These are phyloP conservation scores for Lepidopterella palustris DNA, from an alignment of 495 filamentous ascomycete genomes.

Conservation along the genomic window DNA sequence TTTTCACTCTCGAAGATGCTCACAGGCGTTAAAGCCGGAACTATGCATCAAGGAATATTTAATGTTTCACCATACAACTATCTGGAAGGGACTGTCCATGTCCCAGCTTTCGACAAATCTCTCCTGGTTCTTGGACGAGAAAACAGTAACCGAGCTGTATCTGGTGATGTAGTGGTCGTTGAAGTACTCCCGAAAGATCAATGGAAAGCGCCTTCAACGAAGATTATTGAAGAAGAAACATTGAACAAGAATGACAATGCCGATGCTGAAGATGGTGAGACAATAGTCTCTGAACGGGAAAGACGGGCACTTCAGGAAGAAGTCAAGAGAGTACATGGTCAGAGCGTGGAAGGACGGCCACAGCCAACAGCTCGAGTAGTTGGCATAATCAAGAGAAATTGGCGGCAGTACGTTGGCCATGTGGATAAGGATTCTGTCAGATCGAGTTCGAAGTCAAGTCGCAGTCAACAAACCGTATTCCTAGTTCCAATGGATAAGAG, in stretches of 20 bases:
- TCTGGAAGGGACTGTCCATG: conserved; percentile 83
- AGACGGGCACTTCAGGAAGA: conserved; percentile 80
- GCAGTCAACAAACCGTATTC: conserved; percentile 87
- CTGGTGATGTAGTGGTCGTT: conserved; percentile 86
- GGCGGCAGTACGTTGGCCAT: conserved; percentile 96
- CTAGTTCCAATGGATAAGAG: conserved; percentile 95
- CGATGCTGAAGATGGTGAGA: conserved; percentile 67
- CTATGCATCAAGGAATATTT: conserved; percentile 87
- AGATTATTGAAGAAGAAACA: conserved; percentile 91
- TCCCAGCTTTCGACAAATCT: conserved; percentile 80
- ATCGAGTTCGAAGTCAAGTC: conserved; percentile 59
- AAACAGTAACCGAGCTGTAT: conserved; percentile 89
- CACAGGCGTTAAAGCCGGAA: conserved; percentile 79
- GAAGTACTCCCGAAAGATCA: conserved; percentile 88
- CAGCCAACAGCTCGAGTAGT: conserved; percentile 92
- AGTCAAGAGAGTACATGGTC: conserved; percentile 78
- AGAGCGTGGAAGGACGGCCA: conserved; percentile 65
- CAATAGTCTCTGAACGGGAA: conserved; percentile 77
- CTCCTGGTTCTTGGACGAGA: conserved; percentile 87
- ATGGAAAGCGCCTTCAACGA: conserved; percentile 92
- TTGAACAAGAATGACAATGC: conserved; percentile 90
- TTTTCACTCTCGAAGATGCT: conserved; percentile 88
- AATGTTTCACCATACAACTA: conserved; percentile 98
- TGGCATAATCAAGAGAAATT: conserved; percentile 87
- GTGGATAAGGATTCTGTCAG: conserved; percentile 80